A percentile compares a stretch with the other conserved stretches of the same genome.
These are phyloP conservation scores for Fusarium penzigii DNA, from an alignment of 2,329 filamentous ascomycete species.

Conservation along the genomic window DNA sequence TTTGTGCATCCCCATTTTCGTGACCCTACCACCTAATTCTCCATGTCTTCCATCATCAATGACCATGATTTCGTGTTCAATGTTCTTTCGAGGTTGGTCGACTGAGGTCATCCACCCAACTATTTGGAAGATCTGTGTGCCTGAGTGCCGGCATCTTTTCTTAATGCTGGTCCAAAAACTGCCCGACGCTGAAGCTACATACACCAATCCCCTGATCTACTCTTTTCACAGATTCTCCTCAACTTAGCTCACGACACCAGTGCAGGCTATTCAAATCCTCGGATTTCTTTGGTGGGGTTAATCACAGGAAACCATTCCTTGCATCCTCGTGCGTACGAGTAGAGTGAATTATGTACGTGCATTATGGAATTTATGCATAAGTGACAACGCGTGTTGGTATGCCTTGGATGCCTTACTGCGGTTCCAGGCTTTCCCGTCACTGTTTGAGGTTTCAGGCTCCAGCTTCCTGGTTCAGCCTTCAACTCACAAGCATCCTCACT, in stretches of 20 bases:
- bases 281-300: not conserved
- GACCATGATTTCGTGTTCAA: not conserved
- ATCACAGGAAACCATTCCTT: not conserved
- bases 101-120: not conserved
- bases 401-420: conserved; percentile 19
- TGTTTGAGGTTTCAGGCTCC: conserved; percentile 5
- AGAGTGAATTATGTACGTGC: conserved; percentile 6
- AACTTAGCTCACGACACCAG: not conserved
- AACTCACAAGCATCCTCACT: not conserved
- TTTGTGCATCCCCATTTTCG: conserved; percentile 11
- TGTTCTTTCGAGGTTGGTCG: not conserved
- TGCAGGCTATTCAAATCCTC: not conserved
- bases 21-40: conserved; percentile 1
- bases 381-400: conserved; percentile 8
- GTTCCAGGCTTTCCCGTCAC: conserved; percentile 6
- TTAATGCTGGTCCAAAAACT: no score
- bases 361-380: conserved; percentile 8
- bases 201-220: no score
- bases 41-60: not conserved
- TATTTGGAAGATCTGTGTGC: not conserved
- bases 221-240: not conserved
- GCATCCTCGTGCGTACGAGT: conserved; percentile 12
- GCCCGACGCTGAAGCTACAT: no score
- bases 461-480: conserved; percentile 2
- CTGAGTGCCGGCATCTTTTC: no score